These are phyloP conservation scores for Cryptosporidium sp. DNA, from an alignment of 169 alveolate species.

Conservation along the genomic window DNA sequence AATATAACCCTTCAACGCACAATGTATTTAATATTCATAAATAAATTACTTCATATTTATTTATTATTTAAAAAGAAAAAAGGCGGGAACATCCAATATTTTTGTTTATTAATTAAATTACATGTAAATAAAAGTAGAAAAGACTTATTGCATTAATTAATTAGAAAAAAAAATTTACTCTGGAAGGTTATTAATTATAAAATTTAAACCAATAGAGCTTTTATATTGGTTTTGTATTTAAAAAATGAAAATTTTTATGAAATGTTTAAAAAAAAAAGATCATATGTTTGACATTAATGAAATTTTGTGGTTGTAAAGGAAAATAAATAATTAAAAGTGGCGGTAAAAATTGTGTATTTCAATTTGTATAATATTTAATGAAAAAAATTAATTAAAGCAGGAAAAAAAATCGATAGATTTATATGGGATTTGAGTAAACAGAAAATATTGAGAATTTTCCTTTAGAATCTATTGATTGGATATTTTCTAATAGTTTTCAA, in stretches of 20 bases:
- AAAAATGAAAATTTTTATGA: background rate
- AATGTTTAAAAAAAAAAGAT: background rate
- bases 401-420: background rate
- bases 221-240: no score
- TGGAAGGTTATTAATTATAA: background rate
- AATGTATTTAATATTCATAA: background rate
- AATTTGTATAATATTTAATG: background rate
- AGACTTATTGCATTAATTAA: background rate
- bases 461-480: background rate
- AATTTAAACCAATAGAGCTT: background rate
- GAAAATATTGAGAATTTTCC: background rate
- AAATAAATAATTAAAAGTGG: background rate
- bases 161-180: background rate
- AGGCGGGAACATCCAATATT: background rate
- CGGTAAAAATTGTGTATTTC: slow-evolving; percentile 12
- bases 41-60: background rate
- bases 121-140: background rate
- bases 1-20: background rate
- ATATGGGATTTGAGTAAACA: background rate
- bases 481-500: background rate
- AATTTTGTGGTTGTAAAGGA: background rate
- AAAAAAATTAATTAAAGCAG: background rate
- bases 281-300: background rate
- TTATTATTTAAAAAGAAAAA: background rate
- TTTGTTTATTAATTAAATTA: background rate